Base-by-base conservation (phyloP, 2,329 filamentous ascomycete species). In the Colletotrichum sp. region DNA sequence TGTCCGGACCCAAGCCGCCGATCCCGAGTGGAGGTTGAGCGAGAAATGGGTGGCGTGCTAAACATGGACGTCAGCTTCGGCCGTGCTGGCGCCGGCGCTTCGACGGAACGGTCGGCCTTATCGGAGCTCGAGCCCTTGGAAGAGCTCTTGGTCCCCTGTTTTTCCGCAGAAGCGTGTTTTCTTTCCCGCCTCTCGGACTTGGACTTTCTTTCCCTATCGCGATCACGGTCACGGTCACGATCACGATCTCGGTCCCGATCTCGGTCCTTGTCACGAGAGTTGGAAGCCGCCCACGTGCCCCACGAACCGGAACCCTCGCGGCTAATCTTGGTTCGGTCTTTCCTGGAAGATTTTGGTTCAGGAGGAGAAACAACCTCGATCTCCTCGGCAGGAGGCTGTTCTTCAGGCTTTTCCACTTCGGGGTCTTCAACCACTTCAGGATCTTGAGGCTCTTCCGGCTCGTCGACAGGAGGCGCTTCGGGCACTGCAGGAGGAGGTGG, bases 121-220 rank as follows among this genome's bases (percentile, higher is more conserved):
- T 96, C 95, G 24, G 94, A 96, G 15, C 90, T 90, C 24, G 94
- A 96, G 58, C 92, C 94, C 80, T 92, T 94, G 1, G 92, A 93
- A 15, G 90, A 88, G 3, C 83, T 81, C 81, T 90, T 92, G 74
- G 18, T 52, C 32, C 93, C 92, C 77, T 94, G 93, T 80, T 90
- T 91, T 52, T 94, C 92, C 38, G 86, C 86, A 13, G 82, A 80
- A 21, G 81, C 79, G 18, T 66, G 73, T 36, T 69, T 75, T 69
- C 91, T 89, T 79, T 89, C 93, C 78, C 89, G 88, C 79, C 92
- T 92, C 71, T 95, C 93, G 13, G 93, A 91, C 76, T 90, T 92
- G 72, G 93, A 92, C 10, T 73, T 75, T 30, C 73, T 43, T 30
- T 73, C 73, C 24, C 48, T 67, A n/a, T 75, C 75, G 30, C 75